Evolutionary conservation across 139 green algal genomes (phyloP).

Genomic region (Closterium sp.): DNA sequence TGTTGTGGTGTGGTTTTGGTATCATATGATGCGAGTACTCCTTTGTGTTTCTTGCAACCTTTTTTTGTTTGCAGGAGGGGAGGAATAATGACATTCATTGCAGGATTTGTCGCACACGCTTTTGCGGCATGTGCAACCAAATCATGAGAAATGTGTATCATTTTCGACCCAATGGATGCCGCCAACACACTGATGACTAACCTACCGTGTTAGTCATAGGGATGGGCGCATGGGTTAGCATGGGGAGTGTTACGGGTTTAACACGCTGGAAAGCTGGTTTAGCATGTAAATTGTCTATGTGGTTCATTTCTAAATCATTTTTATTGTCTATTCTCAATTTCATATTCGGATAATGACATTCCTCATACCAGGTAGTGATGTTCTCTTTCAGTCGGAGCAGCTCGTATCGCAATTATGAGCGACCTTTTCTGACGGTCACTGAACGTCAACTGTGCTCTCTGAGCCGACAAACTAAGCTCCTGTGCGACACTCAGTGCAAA

Average conservation of each 20-base stretch:
- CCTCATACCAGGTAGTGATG: background rate
- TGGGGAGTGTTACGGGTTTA: background rate
- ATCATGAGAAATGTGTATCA: background rate
- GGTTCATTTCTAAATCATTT: too few relatives aligned
- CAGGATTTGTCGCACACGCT: constrained; percentile 2
- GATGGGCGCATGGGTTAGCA: background rate
- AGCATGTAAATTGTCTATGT: background rate
- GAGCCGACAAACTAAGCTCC: background rate
- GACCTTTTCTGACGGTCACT: background rate
- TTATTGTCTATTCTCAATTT: too few relatives aligned
- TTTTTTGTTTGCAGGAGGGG: constrained; percentile 6
- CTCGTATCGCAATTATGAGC: background rate
- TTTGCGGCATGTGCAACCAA: background rate
- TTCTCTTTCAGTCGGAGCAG: background rate
- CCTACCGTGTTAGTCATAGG: background rate
- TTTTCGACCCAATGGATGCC: background rate
- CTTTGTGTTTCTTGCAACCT: background rate
- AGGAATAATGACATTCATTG: constrained; percentile 37
- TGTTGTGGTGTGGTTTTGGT: background rate
- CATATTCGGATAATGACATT: too few relatives aligned
- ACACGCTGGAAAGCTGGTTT: background rate
- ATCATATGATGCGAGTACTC: background rate
- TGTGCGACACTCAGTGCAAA: background rate
- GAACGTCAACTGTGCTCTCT: background rate
- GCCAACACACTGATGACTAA: background rate